These are phyloP conservation scores for Phyllosticta capitalensis DNA, from an alignment of 2,329 filamentous ascomycete species.

Conservation along the genomic window DNA sequence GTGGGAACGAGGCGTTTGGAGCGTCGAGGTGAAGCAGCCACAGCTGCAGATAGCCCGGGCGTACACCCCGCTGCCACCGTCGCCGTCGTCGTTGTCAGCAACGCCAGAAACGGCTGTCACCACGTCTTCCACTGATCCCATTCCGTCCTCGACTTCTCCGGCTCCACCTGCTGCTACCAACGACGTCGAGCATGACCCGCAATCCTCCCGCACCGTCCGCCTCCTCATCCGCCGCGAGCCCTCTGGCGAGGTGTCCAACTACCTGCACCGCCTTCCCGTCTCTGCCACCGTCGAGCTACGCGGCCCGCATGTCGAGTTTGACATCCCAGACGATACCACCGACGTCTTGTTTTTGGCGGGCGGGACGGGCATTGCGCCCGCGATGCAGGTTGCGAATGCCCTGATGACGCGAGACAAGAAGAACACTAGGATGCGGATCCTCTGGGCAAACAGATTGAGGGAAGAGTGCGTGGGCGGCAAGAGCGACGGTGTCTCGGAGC, in stretches of 20 bases:
- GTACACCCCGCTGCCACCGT: constrained; percentile 76
- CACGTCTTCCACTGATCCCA: background rate
- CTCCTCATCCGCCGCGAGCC: constrained; percentile 69
- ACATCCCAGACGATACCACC: constrained; percentile 42
- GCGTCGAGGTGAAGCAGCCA: constrained; percentile 88
- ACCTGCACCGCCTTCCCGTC: constrained; percentile 56
- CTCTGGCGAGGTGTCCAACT: constrained; percentile 77
- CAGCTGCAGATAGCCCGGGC: constrained; percentile 83
- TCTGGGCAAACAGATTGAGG: constrained; percentile 69
- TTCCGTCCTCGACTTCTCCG: background rate
- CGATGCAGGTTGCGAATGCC: constrained; percentile 66
- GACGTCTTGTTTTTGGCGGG: constrained; percentile 77
- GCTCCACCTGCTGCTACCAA: constrained; percentile 9
- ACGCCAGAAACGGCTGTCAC: background rate
- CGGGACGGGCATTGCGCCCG: constrained; percentile 85
- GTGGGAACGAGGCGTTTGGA: constrained; percentile 65
- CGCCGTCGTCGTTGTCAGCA: background rate
- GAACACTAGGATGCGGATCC: constrained; percentile 48
- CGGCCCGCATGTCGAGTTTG: constrained; percentile 66
- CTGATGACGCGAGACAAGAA: constrained; percentile 35
- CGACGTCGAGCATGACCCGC: constrained; percentile 19
- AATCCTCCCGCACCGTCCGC: constrained; percentile 14
- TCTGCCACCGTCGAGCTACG: constrained; percentile 63
- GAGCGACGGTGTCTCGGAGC: constrained; percentile 35
- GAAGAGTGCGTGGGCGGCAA: constrained; percentile 56